These are phyloP conservation scores for Nicotiana benthamiana DNA, from an alignment of 257 asterid genomes.

Conservation along the genomic window DNA sequence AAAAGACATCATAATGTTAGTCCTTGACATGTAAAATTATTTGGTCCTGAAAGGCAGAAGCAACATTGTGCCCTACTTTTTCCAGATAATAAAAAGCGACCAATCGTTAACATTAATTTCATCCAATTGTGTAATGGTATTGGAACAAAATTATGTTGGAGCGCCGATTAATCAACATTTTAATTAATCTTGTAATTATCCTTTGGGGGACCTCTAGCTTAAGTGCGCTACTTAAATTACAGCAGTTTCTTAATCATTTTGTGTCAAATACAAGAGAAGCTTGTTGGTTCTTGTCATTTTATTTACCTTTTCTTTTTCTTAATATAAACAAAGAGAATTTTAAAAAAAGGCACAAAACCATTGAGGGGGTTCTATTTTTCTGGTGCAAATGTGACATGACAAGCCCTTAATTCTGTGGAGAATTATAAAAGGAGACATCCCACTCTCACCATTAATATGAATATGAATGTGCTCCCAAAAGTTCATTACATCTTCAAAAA, in stretches of 20 bases:
- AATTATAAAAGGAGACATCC: constrained; percentile 3
- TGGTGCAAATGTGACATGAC: constrained; percentile 6
- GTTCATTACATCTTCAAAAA: constrained; percentile 8
- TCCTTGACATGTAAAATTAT: constrained; percentile 36
- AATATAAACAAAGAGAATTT: not conserved
- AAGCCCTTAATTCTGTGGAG: not conserved
- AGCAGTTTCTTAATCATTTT: constrained; percentile 9
- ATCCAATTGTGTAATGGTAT: not conserved
- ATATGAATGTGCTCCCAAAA: constrained; percentile 19
- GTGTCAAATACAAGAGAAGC: not conserved
- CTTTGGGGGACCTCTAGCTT: constrained; percentile 2
- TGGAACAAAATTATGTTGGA: constrained; percentile 6
- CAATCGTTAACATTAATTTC: constrained; percentile 3
- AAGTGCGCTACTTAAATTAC: not conserved
- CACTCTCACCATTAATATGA: constrained; percentile 10
- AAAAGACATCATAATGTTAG: constrained; percentile 18
- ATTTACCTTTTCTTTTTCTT: not conserved
- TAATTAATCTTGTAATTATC: constrained; percentile 4
- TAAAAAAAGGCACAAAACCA: not conserved
- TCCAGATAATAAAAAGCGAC: constrained; percentile 2
- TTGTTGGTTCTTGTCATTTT: not conserved
- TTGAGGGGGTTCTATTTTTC: not conserved
- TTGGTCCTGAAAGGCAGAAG: constrained; percentile 32
- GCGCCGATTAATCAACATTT: constrained; percentile 9
- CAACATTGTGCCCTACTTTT: constrained; percentile 33